Evolutionary conservation across 208 protist species (phyloP), one percentile per base, ranked within the genome.

Genomic region (Acanthamoeba divionensis): DNA sequence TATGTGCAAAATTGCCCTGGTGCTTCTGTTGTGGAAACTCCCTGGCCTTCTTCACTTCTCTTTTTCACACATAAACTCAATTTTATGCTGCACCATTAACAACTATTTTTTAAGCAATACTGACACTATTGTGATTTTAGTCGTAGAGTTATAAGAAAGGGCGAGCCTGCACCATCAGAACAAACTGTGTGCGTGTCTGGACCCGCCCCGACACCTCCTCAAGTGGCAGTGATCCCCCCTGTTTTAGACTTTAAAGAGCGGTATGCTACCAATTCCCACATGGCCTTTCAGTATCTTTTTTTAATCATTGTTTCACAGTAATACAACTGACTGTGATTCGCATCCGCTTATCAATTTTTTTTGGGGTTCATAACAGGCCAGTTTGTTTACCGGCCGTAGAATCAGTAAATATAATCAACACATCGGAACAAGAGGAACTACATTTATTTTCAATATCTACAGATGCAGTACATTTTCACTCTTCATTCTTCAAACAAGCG

Each of bases 401-500:
- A 38, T 24, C 55, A 26, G 60, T 89, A 36, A 89, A 0, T 47
- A 71, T 89, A 3, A 89, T 71, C 80, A 89, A 89, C 60, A 89
- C 60, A 13, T 71, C 60, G 15, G 80, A 89, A 6, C 45, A 65
- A 41, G 80, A 89, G 41, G 80, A 71, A 29, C 24, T 89, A 33
- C 80, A 89, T n/a, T 44, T 89, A 24, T 89, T 89, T 31, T 71
- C 57, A 3, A 89, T 89, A 38, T 48, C 80, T 13, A 55, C 60
- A 31, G 80, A 71, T 15, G 57, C 41, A n/a, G 80, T 89, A n/a
- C 80, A 89, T 41, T 89, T 89, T 62, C 80, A 89, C 41, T 89
- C 80, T 31, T 89, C 80, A 21, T 89, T 73, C 60, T 89, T 89
- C 80, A 89, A 89, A 47, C 60, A 89, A 41, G 52, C 80, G 80